These are phyloP conservation scores for Tetraselmis striata DNA, from an alignment of 139 green algal genomes.

Conservation along the genomic window DNA sequence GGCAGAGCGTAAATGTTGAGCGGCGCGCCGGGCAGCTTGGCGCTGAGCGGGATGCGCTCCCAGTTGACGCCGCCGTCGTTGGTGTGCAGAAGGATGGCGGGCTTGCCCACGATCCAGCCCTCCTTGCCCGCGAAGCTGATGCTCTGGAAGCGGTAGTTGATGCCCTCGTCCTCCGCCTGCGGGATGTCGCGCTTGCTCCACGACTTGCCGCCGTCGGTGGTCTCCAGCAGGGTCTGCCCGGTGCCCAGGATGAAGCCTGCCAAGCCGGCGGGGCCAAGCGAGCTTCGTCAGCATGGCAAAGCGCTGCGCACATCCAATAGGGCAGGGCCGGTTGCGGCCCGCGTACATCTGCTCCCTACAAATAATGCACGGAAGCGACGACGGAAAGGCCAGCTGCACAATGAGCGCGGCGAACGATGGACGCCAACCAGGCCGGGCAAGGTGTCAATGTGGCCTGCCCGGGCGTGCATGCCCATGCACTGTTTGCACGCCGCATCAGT, in stretches of 20 bases:
- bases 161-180: conserved; percentile 64
- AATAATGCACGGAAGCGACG: neutral
- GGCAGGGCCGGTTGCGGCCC: too few species aligned
- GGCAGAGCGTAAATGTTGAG: conserved; percentile 67
- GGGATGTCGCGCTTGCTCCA: conserved; percentile 74
- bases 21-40: conserved; percentile 85
- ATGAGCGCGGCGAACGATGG: too few species aligned
- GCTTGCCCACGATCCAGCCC: conserved; percentile 99
- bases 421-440: too few species aligned
- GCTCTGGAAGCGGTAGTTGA: conserved; percentile 91
- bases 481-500: too few species aligned
- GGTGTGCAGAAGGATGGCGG: conserved; percentile 96
- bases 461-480: too few species aligned
- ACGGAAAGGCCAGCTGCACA: too few species aligned
- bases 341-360: too few species aligned
- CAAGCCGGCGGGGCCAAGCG: too few species aligned
- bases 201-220: conserved; percentile 88
- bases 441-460: too few species aligned
- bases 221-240: conserved; percentile 95
- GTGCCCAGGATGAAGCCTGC: conserved; percentile 93
- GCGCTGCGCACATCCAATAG: too few species aligned
- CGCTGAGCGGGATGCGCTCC: conserved; percentile 88
- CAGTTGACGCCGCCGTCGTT: conserved; percentile 87
- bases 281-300: too few species aligned
- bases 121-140: conserved; percentile 92